Conservation (phyloP, 169 alveolate genomes). For the Plasmodium billcollinsi region DNA sequence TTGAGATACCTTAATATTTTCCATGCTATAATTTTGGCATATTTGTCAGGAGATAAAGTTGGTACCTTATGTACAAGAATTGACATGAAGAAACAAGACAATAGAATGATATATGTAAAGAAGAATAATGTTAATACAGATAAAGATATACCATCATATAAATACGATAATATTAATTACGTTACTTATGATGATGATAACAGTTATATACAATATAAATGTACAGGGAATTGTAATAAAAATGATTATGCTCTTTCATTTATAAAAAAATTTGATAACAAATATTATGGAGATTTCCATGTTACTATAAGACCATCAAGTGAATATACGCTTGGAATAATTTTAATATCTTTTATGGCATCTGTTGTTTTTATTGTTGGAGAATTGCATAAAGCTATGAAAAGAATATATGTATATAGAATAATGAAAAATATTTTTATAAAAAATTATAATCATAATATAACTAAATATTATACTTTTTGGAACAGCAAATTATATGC, state of each 20-base stretch:
- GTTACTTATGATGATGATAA: conserved; percentile 26
- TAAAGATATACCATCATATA: neutral
- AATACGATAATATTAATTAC: neutral
- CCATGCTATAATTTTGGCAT: conserved; percentile 65
- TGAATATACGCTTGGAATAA: conserved; percentile 23
- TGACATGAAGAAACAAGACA: neutral
- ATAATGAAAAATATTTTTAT: conserved; percentile 66
- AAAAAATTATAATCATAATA: conserved; percentile 40
- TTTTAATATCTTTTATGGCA: conserved; percentile 41
- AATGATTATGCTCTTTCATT: conserved; percentile 12
- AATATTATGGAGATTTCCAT: conserved; percentile 67
- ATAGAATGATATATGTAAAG: neutral
- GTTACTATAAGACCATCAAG: conserved; percentile 9
- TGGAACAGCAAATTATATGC: conserved; percentile 65
- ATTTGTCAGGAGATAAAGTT: conserved; percentile 46
- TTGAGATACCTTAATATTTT: conserved; percentile 29
- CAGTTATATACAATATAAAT: conserved; percentile 6
- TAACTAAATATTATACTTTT: conserved; percentile 67
- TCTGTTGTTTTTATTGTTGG: conserved; percentile 58
- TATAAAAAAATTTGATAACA: conserved; percentile 49
- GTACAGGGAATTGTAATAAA: conserved; percentile 4
- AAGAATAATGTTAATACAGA: neutral
- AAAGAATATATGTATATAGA: conserved; percentile 51
- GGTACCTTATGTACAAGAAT: conserved; percentile 61
- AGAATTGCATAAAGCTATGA: conserved; percentile 22